Evolutionary conservation across 75 land plant genomes (phyloP).

Genomic region (Selaginella tamariscina): DNA sequence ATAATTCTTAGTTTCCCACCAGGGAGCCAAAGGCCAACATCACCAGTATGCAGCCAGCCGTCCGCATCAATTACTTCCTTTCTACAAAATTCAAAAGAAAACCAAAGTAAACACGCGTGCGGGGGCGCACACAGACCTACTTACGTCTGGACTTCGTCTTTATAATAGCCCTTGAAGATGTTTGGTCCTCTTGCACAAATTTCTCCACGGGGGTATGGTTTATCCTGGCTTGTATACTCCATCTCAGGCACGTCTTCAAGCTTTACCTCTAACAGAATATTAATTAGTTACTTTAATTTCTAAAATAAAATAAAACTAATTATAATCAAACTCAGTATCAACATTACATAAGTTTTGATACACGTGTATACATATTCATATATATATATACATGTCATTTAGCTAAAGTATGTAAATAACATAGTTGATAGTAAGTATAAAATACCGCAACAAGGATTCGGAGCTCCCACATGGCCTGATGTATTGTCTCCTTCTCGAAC

Average conservation of each 20-base stretch:
- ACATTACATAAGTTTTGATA: too few relatives aligned
- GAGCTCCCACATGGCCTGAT: slow-evolving; percentile 96
- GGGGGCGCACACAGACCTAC: background rate
- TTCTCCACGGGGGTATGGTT: slow-evolving; percentile 88
- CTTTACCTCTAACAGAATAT: slow-evolving; percentile 52
- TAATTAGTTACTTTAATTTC: background rate
- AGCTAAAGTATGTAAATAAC: background rate
- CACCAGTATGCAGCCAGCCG: slow-evolving; percentile 97
- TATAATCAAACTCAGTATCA: too few relatives aligned
- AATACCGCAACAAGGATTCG: slow-evolving; percentile 83
- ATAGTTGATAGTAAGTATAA: background rate
- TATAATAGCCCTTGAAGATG: slow-evolving; percentile 80
- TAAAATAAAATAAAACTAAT: too few relatives aligned
- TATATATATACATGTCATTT: background rate
- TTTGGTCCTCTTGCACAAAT: slow-evolving; percentile 94
- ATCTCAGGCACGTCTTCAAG: slow-evolving; percentile 95
- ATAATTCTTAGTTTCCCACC: slow-evolving; percentile 88
- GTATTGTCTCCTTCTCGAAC: slow-evolving; percentile 51
- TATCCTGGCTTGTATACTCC: slow-evolving; percentile 80
- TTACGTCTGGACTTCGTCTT: slow-evolving; percentile 74
- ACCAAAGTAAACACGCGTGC: background rate
- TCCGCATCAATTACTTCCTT: slow-evolving; percentile 80
- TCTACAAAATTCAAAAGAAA: slow-evolving; percentile 34
- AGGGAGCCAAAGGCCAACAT: slow-evolving; percentile 81
- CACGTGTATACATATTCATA: background rate